Conservation (phyloP, 2,329 filamentous ascomycete species). For the Metarhizium sp. region DNA sequence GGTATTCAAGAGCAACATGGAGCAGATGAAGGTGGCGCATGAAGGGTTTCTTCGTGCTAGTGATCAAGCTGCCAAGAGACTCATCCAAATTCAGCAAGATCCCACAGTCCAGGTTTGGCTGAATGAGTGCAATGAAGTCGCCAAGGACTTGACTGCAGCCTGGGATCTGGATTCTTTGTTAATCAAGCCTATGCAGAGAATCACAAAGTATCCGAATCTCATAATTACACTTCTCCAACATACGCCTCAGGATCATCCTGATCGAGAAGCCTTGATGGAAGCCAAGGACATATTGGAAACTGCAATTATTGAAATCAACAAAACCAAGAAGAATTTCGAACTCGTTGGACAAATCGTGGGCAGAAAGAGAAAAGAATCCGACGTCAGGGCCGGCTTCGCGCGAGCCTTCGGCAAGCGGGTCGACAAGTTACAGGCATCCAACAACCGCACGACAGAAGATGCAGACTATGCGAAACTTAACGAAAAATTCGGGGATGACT, state of each 20-base stretch:
- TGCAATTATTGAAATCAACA: constrained; percentile 81
- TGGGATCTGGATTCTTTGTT: constrained; percentile 96
- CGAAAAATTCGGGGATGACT: constrained; percentile 86
- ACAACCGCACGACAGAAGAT: constrained; percentile 60
- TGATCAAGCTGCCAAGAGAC: constrained; percentile 50
- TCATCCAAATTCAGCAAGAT: constrained; percentile 55
- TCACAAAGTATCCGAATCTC: constrained; percentile 87
- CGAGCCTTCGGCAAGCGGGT: constrained; percentile 85
- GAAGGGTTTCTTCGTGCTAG: constrained; percentile 55
- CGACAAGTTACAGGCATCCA: constrained; percentile 67
- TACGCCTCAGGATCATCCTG: constrained; percentile 76
- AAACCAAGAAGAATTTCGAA: constrained; percentile 89
- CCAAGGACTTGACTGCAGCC: constrained; percentile 82
- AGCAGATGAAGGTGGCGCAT: constrained; percentile 50
- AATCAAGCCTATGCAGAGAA: constrained; percentile 91
- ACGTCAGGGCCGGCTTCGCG: constrained; percentile 73
- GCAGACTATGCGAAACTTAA: constrained; percentile 70
- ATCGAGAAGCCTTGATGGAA: constrained; percentile 53
- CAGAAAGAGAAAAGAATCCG: constrained; percentile 79
- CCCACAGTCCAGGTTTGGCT: constrained; percentile 72
- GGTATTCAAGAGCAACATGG: constrained; percentile 46
- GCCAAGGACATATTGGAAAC: constrained; percentile 47
- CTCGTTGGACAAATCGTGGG: constrained; percentile 83
- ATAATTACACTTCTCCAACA: constrained; percentile 70
- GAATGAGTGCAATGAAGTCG: constrained; percentile 84